Evolutionary conservation across 805 yeast species (phyloP).

Genomic region (Torulaspora indica): DNA sequence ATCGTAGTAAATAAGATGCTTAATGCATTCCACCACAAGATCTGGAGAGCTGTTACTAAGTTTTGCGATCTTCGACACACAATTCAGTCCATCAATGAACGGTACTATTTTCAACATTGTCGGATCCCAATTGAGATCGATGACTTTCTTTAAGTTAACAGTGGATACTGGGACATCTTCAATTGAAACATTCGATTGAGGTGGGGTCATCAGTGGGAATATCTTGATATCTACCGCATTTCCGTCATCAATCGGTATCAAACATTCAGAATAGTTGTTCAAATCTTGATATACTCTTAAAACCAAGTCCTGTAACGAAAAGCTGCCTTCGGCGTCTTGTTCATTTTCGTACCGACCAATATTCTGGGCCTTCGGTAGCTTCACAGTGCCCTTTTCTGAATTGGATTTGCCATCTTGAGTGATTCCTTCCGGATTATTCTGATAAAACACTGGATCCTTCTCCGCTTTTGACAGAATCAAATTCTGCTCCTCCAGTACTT

Average conservation of each 20-base stretch:
- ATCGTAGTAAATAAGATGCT: slow-evolving; percentile 84
- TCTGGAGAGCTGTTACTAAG: slow-evolving; percentile 75
- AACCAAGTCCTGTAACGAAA: slow-evolving; percentile 66
- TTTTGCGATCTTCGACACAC: slow-evolving; percentile 68
- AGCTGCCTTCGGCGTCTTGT: slow-evolving; percentile 25
- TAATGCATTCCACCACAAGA: slow-evolving; percentile 80
- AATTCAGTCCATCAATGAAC: slow-evolving; percentile 81
- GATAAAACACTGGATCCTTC: slow-evolving; percentile 39
- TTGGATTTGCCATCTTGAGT: slow-evolving; percentile 12
- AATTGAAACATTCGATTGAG: slow-evolving; percentile 66
- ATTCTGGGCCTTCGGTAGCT: slow-evolving; percentile 6
- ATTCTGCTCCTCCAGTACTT: slow-evolving; percentile 85
- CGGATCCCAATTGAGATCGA: slow-evolving; percentile 96
- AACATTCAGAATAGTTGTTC: slow-evolving; percentile 92
- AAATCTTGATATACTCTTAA: slow-evolving; percentile 92
- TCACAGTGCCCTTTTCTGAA: slow-evolving; percentile 13
- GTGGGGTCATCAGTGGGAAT: slow-evolving; percentile 84
- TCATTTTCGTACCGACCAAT: slow-evolving; percentile 24
- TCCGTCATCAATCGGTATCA: slow-evolving; percentile 85
- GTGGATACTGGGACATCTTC: slow-evolving; percentile 91
- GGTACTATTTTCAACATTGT: slow-evolving; percentile 88
- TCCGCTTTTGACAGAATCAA: slow-evolving; percentile 60
- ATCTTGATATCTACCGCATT: slow-evolving; percentile 88
- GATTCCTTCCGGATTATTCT: slow-evolving; percentile 20
- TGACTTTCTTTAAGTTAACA: slow-evolving; percentile 63